Evolutionary conservation across 352 stramenopile species (phyloP).

Genomic region (Phytophthora boehmeriae): DNA sequence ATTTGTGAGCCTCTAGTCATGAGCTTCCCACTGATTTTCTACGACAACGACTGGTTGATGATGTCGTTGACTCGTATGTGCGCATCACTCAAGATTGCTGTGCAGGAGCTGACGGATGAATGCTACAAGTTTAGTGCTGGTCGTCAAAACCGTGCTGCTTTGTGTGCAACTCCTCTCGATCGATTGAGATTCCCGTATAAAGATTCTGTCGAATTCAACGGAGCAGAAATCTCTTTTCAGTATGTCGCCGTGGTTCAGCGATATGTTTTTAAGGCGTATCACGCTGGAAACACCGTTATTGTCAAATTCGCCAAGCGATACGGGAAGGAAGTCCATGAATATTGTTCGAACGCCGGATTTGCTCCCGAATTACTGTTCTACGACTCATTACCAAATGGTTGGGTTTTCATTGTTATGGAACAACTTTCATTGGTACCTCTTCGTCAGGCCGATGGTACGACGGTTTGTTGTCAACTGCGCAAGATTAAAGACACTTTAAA

Average conservation of each 20-base stretch:
- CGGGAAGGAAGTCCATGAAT: constrained; percentile 25
- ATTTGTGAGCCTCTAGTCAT: constrained; percentile 24
- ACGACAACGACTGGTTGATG: constrained; percentile 12
- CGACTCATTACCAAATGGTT: constrained; percentile 24
- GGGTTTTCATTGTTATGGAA: constrained; percentile 39
- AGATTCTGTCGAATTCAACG: constrained; percentile 12
- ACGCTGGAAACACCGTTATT: constrained; percentile 18
- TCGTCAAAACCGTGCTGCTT: constrained; percentile 2
- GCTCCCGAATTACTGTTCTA: constrained; percentile 23
- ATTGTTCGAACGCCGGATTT: constrained; percentile 23
- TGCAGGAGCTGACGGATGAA: constrained; percentile 14
- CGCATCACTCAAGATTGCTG: constrained; percentile 14
- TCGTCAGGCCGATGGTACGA: background rate
- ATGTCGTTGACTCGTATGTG: constrained; percentile 10
- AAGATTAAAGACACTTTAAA: constrained; percentile 18
- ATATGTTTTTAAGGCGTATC: constrained; percentile 24
- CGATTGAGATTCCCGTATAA: constrained; percentile 22
- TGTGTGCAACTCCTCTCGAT: background rate
- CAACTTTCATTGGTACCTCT: constrained; percentile 5
- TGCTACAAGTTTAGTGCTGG: constrained; percentile 1
- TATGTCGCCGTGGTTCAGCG: constrained; percentile 18
- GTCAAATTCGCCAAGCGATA: constrained; percentile 32
- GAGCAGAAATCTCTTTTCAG: constrained; percentile 3
- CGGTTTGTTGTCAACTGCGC: constrained; percentile 15
- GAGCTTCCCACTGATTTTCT: constrained; percentile 20